Percentiles rank a stretch among this genome's conserved stretches.
Evolutionary conservation across 257 asterid genomes (phyloP).

Genomic region (Coffea canephora): DNA sequence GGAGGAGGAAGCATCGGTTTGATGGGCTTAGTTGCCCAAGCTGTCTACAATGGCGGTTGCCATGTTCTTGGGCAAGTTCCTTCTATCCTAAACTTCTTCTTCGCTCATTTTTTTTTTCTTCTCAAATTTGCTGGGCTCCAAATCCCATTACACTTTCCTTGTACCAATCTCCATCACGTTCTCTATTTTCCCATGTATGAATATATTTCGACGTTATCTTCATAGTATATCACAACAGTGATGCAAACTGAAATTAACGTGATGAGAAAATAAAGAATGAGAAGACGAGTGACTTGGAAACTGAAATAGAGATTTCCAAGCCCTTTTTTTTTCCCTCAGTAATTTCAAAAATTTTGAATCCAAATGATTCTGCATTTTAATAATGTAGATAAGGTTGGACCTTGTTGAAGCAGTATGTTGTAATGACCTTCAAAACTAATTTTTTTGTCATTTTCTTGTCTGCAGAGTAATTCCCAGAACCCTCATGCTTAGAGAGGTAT

Average conservation of each 20-base stretch:
- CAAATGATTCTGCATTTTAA: neutral
- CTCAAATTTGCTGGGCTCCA: too few relatives aligned
- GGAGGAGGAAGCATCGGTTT: conserved; percentile 48
- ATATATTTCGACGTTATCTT: too few relatives aligned
- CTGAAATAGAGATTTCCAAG: too few relatives aligned
- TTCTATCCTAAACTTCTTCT: neutral
- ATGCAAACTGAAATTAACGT: too few relatives aligned
- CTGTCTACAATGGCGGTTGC: conserved; percentile 37
- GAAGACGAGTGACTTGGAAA: too few relatives aligned
- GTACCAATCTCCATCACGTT: too few relatives aligned
- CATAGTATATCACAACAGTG: too few relatives aligned
- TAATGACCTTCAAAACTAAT: conserved; percentile 1
- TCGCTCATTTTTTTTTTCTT: too few relatives aligned
- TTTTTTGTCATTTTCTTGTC: conserved; percentile 21
- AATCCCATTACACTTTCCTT: too few relatives aligned
- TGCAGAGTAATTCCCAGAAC: conserved; percentile 41
- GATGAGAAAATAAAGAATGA: too few relatives aligned
- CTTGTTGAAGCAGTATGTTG: neutral
- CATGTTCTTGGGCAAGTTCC: conserved; percentile 42
- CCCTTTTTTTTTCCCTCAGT: too few relatives aligned
- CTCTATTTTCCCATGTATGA: too few relatives aligned
- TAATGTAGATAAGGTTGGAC: neutral
- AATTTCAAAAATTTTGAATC: neutral
- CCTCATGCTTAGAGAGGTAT: conserved; percentile 41
- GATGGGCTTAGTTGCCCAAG: conserved; percentile 43